Evolutionary conservation across 2,329 filamentous ascomycete genomes (phyloP).

Genomic region (Rugonectria rugulosa): DNA sequence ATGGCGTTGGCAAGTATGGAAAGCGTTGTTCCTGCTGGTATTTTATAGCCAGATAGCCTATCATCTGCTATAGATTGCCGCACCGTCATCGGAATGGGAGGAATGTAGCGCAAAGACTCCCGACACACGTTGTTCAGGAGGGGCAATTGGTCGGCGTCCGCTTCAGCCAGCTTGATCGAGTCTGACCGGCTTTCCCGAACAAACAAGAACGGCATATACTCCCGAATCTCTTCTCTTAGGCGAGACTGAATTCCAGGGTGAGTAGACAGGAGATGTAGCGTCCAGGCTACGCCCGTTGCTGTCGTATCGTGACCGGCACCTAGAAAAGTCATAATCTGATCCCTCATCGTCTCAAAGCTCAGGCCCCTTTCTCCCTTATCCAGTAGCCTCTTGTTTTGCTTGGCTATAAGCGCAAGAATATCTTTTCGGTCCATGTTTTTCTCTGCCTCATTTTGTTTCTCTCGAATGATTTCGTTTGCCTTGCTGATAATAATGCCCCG

Average conservation of each 20-base stretch:
- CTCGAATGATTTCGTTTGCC: not conserved
- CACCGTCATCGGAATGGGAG: constrained; percentile 45
- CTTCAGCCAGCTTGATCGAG: constrained; percentile 2
- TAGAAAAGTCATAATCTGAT: constrained; percentile 14
- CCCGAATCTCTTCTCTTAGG: constrained; percentile 49
- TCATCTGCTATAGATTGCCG: constrained; percentile 44
- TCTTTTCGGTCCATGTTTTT: not conserved
- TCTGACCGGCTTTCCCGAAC: constrained; percentile 22
- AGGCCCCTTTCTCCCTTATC: constrained; percentile 28
- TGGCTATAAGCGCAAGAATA: constrained; percentile 16
- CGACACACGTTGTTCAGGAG: constrained; percentile 53
- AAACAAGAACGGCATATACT: constrained; percentile 42
- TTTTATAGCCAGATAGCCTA: constrained; percentile 41
- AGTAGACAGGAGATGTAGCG: not conserved
- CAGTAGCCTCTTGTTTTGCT: constrained; percentile 38
- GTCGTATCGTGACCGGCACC: constrained; percentile 10
- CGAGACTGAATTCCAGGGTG: constrained; percentile 38
- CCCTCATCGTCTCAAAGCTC: not conserved
- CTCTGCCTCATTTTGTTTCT: not conserved
- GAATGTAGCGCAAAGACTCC: constrained; percentile 52
- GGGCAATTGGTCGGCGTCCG: constrained; percentile 45
- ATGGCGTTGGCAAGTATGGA: constrained; percentile 42
- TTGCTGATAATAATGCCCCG: not conserved
- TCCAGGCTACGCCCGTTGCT: constrained; percentile 1
- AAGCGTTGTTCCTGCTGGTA: constrained; percentile 48